Base-by-base conservation (phyloP, 2,329 filamentous ascomycete genomes). In the Paecilomyces niveus region DNA sequence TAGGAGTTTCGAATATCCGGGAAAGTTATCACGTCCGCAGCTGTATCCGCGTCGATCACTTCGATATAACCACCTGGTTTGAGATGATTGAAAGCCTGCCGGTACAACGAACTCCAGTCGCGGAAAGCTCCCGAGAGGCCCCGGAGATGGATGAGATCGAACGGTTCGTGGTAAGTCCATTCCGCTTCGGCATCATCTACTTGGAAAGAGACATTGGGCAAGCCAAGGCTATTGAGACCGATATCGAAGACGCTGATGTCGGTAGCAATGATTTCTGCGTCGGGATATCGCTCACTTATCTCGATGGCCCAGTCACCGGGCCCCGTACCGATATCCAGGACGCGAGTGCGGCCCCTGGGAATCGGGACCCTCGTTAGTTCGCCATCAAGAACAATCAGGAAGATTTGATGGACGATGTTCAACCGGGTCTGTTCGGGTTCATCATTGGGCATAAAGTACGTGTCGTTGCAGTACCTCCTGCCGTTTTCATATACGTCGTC, bases 401-500 rank as follows among this genome's bases (percentile, higher is more conserved):
- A 87, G 53, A 87, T 81, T 67, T 87, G 84, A 63, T 89, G 85
- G 45, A 84, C 75, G 56, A 89, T 76, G 59, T 82, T 81, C 55
- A 87, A 70, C 50, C 86, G 83, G 53, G 84, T 83, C 69, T 87
- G 84, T 67, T 89, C 86, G 53, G 79, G 73, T 53, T 87, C 83
- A 65, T 88, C 86, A 68, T 87, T 87, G 13, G 86, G 86, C 80
- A 88, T 85, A 68, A 79, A 85, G 66, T 87, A 88, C 33, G 79
- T 78, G 33, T 81, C 77, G 65, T 86, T 85, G 67, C 85, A 86
- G 63, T 86, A 82, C 26, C 73, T 80, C 22, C 86, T 82, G 51
- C 80, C 83, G 71, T 88, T 82, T 61, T 88, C 84, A 60, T 81
- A 75, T 57, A 83, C 76, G 62, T 83, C 82, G 66, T 85, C 80